phyloP scores from a whole-genome alignment of 1,284 basidiomycete species.

The Apiotrichum gracile region DNA sequence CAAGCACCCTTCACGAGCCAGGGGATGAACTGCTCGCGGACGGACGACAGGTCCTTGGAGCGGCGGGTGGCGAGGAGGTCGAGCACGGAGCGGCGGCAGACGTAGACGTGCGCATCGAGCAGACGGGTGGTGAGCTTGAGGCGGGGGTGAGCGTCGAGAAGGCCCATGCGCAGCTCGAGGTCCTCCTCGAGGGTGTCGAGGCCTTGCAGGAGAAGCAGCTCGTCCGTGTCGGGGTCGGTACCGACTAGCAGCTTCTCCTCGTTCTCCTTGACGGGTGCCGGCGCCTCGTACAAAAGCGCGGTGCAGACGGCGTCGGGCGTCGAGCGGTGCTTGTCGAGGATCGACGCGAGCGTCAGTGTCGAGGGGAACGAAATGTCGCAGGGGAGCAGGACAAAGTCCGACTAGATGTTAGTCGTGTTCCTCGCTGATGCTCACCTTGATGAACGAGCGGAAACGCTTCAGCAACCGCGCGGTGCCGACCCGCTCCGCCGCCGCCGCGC shows the following conservation, averaged over 20 bases:
- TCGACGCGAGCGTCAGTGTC: conserved; percentile 59
- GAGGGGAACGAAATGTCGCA: conserved; percentile 82
- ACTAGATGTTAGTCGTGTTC: conserved; percentile 24
- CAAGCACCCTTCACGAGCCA: conserved; percentile 83
- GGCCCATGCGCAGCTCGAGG: conserved; percentile 63
- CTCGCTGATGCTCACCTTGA: conserved; percentile 28
- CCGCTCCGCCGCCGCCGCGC: conserved; percentile 12
- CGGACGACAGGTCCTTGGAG: conserved; percentile 60
- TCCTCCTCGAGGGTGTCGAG: conserved; percentile 64
- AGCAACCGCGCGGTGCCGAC: conserved; percentile 45
- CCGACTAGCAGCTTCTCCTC: conserved; percentile 43
- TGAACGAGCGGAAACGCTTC: conserved; percentile 36
- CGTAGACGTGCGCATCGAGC: conserved; percentile 83
- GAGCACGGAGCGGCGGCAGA: conserved; percentile 70
- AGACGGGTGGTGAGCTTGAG: conserved; percentile 63
- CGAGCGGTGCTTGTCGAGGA: conserved; percentile 80
- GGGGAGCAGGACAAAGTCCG: conserved; percentile 84
- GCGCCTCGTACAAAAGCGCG: conserved; percentile 65
- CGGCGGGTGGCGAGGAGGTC: conserved; percentile 62
- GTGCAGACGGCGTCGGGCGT: conserved; percentile 65
- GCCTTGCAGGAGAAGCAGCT: conserved; percentile 63
- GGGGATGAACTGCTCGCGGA: conserved; percentile 79
- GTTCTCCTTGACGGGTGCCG: conserved; percentile 48
- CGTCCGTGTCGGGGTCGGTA: conserved; percentile 50
- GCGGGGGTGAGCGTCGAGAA: conserved; percentile 64